phyloP scores from a whole-genome alignment of 169 alveolate genomes.

The Eimeria brunetti region DNA sequence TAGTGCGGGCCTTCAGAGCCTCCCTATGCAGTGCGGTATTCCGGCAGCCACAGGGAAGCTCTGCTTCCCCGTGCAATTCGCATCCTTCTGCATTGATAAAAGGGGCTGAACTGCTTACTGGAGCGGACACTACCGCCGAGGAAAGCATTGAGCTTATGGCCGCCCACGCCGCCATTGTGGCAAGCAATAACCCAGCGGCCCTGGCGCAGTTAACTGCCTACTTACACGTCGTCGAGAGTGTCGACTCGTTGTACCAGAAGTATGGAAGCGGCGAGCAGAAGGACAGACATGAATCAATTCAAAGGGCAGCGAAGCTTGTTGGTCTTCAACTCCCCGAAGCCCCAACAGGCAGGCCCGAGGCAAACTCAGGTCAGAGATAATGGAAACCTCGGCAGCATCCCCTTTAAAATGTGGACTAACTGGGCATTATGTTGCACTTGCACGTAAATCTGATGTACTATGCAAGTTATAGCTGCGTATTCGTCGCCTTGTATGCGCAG shows the following conservation, averaged over 20 bases:
- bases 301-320: slow-evolving; percentile 33
- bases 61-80: background rate
- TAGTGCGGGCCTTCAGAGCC: slow-evolving; percentile 8
- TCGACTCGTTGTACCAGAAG: slow-evolving; percentile 13
- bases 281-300: background rate
- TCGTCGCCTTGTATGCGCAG: background rate
- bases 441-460: background rate
- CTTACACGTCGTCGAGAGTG: slow-evolving; percentile 14
- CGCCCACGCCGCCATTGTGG: background rate
- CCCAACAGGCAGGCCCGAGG: background rate
- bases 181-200: slow-evolving; percentile 43
- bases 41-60: background rate
- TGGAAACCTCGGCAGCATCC: background rate
- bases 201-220: slow-evolving; percentile 45
- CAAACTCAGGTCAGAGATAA: slow-evolving; percentile 3
- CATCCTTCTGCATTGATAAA: background rate
- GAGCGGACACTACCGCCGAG: background rate
- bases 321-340: slow-evolving; percentile 36
- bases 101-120: background rate
- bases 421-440: background rate
- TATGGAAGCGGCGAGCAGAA: background rate
- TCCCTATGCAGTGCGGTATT: background rate
- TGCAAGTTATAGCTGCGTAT: background rate
- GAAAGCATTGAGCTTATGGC: background rate
- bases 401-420: background rate